Base-by-base conservation (phyloP, 768 basidiomycete genomes). In the Chlorophyllum brunneum region DNA sequence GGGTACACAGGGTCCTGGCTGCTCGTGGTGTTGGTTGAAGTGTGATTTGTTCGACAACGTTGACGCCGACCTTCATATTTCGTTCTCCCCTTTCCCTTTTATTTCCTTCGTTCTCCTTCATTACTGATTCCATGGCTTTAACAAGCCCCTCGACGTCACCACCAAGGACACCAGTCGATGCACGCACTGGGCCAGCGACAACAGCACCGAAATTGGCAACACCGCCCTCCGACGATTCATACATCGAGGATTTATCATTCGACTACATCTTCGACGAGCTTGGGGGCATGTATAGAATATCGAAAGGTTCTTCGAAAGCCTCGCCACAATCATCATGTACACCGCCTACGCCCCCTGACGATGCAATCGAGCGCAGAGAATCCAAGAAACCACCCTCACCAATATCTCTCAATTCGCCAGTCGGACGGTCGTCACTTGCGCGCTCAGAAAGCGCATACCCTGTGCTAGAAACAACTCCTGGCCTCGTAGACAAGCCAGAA, bases 381-480 rank as follows among this genome's bases (percentile, higher is more conserved):
- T 20, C 4, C 67, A 71, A 48, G 76, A 78, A 42, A 56, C 64
- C 40, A 64, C 71, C 20, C 60, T 69, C 33, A 69, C 75, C 24
- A 71, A 78, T 31, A 66, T 70, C 18, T 68, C 73, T 34, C 61
- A 62, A 58, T 50, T 74, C 77, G 26, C 71, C 72, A 1, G 57
- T 68, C 16, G 61, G 70, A 44, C 75, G 81, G 49, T 63, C 70
- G 16, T 79, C 85, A 0, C 73, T 88, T 24, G 79, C 85, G 4
- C 82, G 82, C 39, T 85, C 86, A 34, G 86, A 88, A 62, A 85
- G 80, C 60, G 76, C 80, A 26, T 77, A 79, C 57, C 67, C 79
- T n/a, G 63, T 72, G 6, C 70, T 77, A n/a, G 60, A 60, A 52
- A 57, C 63, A 44, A 65, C 60, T 56, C 67, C 55, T 20, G 22